Conservation (phyloP, 306 rosid genomes). For the Prunus mira region DNA sequence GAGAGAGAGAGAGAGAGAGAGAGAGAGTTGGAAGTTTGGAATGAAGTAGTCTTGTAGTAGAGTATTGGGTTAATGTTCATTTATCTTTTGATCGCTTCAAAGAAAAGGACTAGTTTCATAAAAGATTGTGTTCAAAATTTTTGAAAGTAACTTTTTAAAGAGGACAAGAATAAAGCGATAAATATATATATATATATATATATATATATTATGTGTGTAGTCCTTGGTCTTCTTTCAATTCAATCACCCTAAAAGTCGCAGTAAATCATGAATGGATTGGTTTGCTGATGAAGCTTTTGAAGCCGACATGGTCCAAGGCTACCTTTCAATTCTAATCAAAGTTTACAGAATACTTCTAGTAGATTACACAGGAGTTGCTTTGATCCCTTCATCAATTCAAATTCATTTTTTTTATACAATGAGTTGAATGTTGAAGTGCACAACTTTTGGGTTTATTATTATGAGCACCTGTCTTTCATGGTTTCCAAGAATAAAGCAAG, state of each 20-base stretch:
- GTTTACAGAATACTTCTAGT: background rate
- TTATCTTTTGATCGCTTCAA: background rate
- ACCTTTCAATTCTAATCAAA: background rate
- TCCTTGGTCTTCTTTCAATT: constrained; percentile 11
- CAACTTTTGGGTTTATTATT: background rate
- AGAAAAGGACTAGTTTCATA: background rate
- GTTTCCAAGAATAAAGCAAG: background rate
- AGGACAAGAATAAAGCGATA: constrained; percentile 3
- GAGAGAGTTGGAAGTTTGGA: constrained; percentile 3
- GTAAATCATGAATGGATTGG: constrained; percentile 9
- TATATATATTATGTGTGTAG: background rate
- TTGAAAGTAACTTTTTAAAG: constrained; percentile 2
- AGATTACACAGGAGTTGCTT: background rate
- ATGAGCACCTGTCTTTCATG: background rate
- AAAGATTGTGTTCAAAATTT: constrained; percentile 1
- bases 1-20: background rate
- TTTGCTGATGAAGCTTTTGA: constrained; percentile 17
- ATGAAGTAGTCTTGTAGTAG: background rate
- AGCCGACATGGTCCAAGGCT: background rate
- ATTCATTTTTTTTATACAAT: background rate
- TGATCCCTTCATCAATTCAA: background rate
- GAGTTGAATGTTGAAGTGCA: background rate
- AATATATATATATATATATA: background rate
- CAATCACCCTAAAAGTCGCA: constrained; percentile 14
- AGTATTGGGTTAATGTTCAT: background rate